Evolutionary conservation across 2,329 filamentous ascomycete genomes (phyloP).

Genomic region (Aspergillus vadensis): DNA sequence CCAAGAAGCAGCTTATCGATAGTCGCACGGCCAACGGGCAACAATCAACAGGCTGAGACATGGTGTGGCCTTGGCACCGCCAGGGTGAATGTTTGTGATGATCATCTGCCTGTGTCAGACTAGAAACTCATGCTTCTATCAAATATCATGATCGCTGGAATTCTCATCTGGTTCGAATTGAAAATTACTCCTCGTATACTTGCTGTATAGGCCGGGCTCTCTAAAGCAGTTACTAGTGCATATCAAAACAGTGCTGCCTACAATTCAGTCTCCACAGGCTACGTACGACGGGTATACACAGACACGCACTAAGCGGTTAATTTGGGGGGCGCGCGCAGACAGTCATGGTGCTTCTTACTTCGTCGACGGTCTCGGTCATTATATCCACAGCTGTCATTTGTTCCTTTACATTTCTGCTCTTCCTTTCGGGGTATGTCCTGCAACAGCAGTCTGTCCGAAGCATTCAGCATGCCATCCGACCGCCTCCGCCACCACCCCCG

Average conservation of each 20-base stretch:
- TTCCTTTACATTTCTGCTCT: constrained; percentile 77
- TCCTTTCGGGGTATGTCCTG: constrained; percentile 82
- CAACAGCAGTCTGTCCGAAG: constrained; percentile 83
- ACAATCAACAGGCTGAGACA: background rate
- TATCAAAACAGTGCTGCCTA: constrained; percentile 4
- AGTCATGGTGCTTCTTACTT: constrained; percentile 50
- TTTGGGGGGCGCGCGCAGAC: background rate
- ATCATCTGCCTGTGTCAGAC: background rate
- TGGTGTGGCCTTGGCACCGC: background rate
- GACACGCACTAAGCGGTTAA: background rate
- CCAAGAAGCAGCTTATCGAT: constrained; percentile 41
- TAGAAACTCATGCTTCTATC: background rate
- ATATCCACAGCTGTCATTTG: constrained; percentile 59
- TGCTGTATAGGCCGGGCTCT: background rate
- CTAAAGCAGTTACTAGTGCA: background rate
- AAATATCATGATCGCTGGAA: background rate
- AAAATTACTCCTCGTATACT: background rate
- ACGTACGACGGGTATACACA: constrained; percentile 2
- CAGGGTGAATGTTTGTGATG: background rate
- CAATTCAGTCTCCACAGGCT: background rate
- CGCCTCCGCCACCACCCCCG: constrained; percentile 22
- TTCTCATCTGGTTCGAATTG: background rate
- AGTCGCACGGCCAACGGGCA: constrained; percentile 39
- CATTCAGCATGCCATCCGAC: constrained; percentile 69
- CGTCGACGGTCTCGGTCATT: constrained; percentile 47